phyloP scores from a whole-genome alignment of 129 eudicot genomes.

The Cynara cardunculus region DNA sequence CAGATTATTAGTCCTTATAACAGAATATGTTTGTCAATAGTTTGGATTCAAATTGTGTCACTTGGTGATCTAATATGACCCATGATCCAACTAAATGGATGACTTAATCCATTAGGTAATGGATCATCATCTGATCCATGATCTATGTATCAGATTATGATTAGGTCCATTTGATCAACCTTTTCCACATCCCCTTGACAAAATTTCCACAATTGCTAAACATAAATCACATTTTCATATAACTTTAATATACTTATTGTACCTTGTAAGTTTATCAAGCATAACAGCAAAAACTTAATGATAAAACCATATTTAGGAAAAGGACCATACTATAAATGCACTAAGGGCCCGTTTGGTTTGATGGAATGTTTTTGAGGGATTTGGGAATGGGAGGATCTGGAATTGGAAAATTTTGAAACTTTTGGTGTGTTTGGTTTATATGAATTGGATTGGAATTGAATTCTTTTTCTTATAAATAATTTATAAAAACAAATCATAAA shows the following conservation, averaged over 20 bases:
- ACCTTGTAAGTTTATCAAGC: neutral
- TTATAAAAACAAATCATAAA: too few relatives aligned
- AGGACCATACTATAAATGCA: neutral
- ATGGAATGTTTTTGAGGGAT: too few relatives aligned
- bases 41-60: neutral
- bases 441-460: too few relatives aligned
- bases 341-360: too few relatives aligned
- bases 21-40: neutral
- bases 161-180: neutral
- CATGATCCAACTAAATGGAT: neutral
- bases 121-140: neutral
- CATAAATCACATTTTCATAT: neutral
- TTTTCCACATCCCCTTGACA: neutral
- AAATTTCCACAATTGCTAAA: neutral
- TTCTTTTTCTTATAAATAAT: too few relatives aligned
- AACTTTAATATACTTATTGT: neutral
- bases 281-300: neutral
- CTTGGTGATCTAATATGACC: neutral
- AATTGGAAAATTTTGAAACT: too few relatives aligned
- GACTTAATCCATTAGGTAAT: neutral
- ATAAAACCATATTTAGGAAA: neutral
- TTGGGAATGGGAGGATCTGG: too few relatives aligned
- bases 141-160: neutral
- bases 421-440: too few relatives aligned
- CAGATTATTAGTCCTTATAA: neutral